Conservation (phyloP, 75 land plant species). For the Selaginella moellendorffii region DNA sequence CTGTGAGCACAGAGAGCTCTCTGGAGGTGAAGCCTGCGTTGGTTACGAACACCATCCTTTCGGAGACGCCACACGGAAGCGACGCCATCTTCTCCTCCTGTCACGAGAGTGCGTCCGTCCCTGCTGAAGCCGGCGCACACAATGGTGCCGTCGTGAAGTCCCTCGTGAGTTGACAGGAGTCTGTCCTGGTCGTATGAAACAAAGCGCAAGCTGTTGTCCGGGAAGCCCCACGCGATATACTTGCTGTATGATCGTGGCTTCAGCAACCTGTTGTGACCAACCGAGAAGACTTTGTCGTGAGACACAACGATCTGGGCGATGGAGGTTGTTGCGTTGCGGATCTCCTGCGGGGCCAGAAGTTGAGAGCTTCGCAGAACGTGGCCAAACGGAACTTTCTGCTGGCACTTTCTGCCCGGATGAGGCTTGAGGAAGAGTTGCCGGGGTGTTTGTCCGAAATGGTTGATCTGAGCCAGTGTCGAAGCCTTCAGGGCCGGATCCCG, state of each 20-base stretch:
- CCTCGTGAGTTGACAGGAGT: slow-evolving; percentile 96
- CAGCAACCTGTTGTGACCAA: slow-evolving; percentile 53
- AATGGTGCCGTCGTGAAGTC: slow-evolving; percentile 72
- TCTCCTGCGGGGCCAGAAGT: slow-evolving; percentile 43
- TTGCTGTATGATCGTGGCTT: slow-evolving; percentile 68
- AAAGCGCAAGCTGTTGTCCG: slow-evolving; percentile 83
- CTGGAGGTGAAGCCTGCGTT: slow-evolving; percentile 40
- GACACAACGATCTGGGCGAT: slow-evolving; percentile 63
- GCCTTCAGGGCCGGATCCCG: slow-evolving; percentile 96
- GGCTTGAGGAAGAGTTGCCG: slow-evolving; percentile 91
- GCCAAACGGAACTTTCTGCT: slow-evolving; percentile 35
- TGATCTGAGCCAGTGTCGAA: slow-evolving; percentile 90
- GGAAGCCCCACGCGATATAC: slow-evolving; percentile 89
- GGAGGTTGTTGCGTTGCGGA: slow-evolving; percentile 40
- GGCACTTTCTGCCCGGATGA: slow-evolving; percentile 68
- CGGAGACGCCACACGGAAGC: slow-evolving; percentile 72
- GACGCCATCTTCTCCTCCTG: slow-evolving; percentile 88
- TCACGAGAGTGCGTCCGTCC: slow-evolving; percentile 51
- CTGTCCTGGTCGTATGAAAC: slow-evolving; percentile 83
- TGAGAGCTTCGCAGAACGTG: slow-evolving; percentile 41
- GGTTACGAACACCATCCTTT: slow-evolving; percentile 37
- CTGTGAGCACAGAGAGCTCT: slow-evolving; percentile 79
- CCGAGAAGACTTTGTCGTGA: slow-evolving; percentile 63
- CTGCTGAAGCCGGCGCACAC: slow-evolving; percentile 75
- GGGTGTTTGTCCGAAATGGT: slow-evolving; percentile 99